These are phyloP conservation scores for Kluyveromyces siamensis DNA, from an alignment of 805 yeast species.

Conservation along the genomic window DNA sequence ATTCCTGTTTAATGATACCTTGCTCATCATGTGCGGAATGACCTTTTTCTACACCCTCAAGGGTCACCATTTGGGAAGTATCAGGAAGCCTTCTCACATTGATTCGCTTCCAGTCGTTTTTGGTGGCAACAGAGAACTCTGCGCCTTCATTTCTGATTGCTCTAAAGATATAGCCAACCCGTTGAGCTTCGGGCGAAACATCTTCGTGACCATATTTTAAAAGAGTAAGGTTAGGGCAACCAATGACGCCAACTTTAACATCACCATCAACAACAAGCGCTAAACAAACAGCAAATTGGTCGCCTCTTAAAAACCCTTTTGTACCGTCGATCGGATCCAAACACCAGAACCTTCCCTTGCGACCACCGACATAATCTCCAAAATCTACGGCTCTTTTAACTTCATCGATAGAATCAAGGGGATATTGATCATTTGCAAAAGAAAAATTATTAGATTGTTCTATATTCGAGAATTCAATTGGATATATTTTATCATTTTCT, in stretches of 20 bases:
- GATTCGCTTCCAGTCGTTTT: conserved; percentile 39
- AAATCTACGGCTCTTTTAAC: conserved; percentile 62
- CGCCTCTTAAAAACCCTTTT: conserved; percentile 90
- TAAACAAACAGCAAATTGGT: conserved; percentile 92
- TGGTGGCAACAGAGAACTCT: conserved; percentile 27
- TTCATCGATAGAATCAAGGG: conserved; percentile 36
- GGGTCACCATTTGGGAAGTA: conserved; percentile 21
- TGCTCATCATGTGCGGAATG: conserved; percentile 92
- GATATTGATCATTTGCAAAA: conserved; percentile 14
- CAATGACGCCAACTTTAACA: conserved; percentile 86
- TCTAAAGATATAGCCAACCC: conserved; percentile 27
- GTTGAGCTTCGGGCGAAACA: conserved; percentile 27
- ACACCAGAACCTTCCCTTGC: conserved; percentile 85
- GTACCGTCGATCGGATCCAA: conserved; percentile 98
- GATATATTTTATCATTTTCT: conserved; percentile 41
- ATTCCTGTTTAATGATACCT: conserved; percentile 52
- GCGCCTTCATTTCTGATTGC: conserved; percentile 30
- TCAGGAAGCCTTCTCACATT: conserved; percentile 34
- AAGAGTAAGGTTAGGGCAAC: conserved; percentile 78
- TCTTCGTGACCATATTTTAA: conserved; percentile 27
- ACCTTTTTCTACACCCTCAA: conserved; percentile 89
- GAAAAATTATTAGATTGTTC: conserved; percentile 9
- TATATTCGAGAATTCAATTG: conserved; percentile 16
- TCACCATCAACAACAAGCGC: conserved; percentile 81
- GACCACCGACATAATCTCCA: conserved; percentile 77